phyloP scores from a whole-genome alignment of 331 rosid genomes.

The Rhamnella rubrinervis region DNA sequence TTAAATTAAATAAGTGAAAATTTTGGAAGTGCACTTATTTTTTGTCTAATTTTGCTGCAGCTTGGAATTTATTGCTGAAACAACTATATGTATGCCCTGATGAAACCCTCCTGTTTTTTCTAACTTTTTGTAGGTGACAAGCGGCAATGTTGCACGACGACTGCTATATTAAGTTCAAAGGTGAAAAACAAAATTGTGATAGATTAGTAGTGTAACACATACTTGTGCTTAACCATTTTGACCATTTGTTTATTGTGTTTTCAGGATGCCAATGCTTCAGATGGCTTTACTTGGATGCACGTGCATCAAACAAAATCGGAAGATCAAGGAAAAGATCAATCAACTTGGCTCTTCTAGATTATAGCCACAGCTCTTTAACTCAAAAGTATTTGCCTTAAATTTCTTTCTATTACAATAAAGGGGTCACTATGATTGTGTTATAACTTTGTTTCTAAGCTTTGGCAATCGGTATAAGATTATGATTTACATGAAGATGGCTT shows the following conservation, averaged over 20 bases:
- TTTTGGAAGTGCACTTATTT: too few relatives aligned
- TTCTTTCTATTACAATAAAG: slow-evolving; percentile 9
- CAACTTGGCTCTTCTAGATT: slow-evolving; percentile 41
- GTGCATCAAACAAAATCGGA: slow-evolving; percentile 65
- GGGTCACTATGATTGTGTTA: too few relatives aligned
- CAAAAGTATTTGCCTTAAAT: not conserved
- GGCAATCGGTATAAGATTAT: not conserved
- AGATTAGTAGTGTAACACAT: not conserved
- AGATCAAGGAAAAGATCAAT: slow-evolving; percentile 28
- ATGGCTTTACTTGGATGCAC: slow-evolving; percentile 57
- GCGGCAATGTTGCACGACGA: slow-evolving; percentile 40
- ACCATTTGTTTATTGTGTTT: slow-evolving; percentile 24
- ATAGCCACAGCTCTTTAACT: not conserved
- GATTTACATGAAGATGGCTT: not conserved
- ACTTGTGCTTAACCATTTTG: slow-evolving; percentile 8
- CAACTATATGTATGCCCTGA: not conserved
- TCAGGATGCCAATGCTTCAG: slow-evolving; percentile 47
- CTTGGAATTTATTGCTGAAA: not conserved
- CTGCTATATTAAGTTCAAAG: slow-evolving; percentile 56
- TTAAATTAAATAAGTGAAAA: too few relatives aligned
- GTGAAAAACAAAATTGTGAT: slow-evolving; percentile 31
- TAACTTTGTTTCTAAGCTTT: slow-evolving; percentile 1
- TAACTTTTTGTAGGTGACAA: slow-evolving; percentile 53
- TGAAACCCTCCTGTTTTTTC: slow-evolving; percentile 2
- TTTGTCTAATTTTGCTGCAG: too few relatives aligned